Conservation (phyloP, 1,284 basidiomycete species). For the Moesziomyces antarcticus region DNA sequence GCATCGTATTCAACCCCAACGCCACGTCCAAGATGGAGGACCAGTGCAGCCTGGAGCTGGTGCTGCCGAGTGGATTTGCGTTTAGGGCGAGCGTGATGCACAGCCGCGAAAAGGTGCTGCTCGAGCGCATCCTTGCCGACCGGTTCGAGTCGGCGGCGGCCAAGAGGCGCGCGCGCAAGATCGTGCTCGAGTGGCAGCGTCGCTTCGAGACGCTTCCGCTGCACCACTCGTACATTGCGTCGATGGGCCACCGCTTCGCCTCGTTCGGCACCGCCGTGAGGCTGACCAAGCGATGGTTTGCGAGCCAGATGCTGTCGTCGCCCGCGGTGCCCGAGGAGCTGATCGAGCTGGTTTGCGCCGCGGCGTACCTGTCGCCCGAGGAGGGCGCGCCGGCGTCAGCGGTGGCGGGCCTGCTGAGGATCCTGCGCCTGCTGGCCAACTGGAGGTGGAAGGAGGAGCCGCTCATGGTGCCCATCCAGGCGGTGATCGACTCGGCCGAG, state of each 20-base stretch:
- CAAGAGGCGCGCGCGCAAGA: constrained; percentile 74
- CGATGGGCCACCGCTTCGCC: constrained; percentile 81
- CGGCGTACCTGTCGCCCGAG: constrained; percentile 70
- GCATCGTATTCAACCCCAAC: constrained; percentile 70
- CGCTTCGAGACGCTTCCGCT: constrained; percentile 81
- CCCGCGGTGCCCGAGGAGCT: constrained; percentile 80
- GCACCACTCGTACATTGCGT: constrained; percentile 85
- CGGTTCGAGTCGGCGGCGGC: constrained; percentile 60
- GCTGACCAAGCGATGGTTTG: constrained; percentile 91
- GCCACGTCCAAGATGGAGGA: constrained; percentile 73
- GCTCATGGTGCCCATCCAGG: constrained; percentile 70
- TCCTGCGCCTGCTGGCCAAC: constrained; percentile 77
- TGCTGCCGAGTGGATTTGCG: constrained; percentile 85
- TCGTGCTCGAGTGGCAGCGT: constrained; percentile 76
- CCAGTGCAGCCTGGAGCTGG: constrained; percentile 78
- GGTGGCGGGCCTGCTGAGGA: constrained; percentile 79
- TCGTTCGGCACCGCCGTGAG: constrained; percentile 86
- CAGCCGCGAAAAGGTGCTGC: constrained; percentile 82
- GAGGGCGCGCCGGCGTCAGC: constrained; percentile 69
- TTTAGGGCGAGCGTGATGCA: constrained; percentile 87
- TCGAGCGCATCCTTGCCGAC: constrained; percentile 76
- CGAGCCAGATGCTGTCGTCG: constrained; percentile 83
- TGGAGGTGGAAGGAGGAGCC: constrained; percentile 80
- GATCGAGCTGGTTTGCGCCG: constrained; percentile 84
- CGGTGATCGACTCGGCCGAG: constrained; percentile 60